Base-by-base conservation (phyloP, 140 eudicot genomes). In the Anethum foeniculum region DNA sequence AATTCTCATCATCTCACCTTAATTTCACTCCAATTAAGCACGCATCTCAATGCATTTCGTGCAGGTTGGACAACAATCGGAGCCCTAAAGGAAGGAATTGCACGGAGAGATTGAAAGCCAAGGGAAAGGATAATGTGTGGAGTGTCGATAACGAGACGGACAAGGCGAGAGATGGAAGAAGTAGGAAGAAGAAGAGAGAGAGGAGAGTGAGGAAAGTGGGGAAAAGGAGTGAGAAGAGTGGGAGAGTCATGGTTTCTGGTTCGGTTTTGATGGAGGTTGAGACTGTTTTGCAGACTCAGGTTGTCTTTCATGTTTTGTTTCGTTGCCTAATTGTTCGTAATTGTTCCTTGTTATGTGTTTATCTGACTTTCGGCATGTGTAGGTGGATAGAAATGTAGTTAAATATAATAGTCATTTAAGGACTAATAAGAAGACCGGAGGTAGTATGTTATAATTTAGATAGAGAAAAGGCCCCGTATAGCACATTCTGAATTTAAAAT, bases 271-370 rank as follows among this genome's bases (percentile, higher is more conserved):
- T 91, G 84, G 99, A 93, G 79, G 87, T 90, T 14, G 97, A 96
- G 83, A 90, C 83, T 28, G 96, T 96, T 75, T 85, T 93, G 77
- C 98, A 93, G 82, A 90, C 93, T 84, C 97, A 96, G 98, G 99
- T 48, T 38, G 3, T 23, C 0, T 49, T 25, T 3, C 34, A 18
- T 62, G 71, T 49, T 51, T 28, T 39, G 27, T 15, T 76, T 49
- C 0, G 30, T 12, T 12, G 62, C 11, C 11, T 34, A 7, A 0
- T 28, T 16, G 6, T 16, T 64, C 2, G 34, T 64, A 2, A 9
- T 64, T 4, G 0, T 47, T 43, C 4, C 15, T 19, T 30, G 7
- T 46, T n/a, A 0, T 41, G 56, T 56, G 65, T 56, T 56, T 2
- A 1, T 52, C 7, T 51, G 7, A 14, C 18, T 48, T 48, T 47